Percentiles rank a stretch among this genome's conserved stretches.
Conservation (phyloP, 1,139 yeast genomes). For the Trichomonascaceae sp. region DNA sequence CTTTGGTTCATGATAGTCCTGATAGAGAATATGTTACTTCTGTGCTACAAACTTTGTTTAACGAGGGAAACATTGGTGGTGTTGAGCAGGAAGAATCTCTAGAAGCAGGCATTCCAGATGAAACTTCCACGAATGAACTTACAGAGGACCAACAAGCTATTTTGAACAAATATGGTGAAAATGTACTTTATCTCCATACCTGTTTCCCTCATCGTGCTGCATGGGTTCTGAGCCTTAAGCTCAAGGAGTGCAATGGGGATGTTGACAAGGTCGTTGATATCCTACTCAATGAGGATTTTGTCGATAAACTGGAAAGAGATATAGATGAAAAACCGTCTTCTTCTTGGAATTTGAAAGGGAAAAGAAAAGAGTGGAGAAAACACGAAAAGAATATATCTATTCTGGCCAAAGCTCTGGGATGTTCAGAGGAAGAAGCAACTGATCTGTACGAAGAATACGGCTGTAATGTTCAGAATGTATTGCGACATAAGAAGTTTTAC, state of each 20-base stretch:
- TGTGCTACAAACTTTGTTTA: background rate
- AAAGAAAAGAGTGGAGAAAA: background rate
- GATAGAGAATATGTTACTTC: background rate
- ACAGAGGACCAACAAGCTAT: background rate
- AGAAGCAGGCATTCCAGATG: background rate
- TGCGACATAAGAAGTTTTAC: background rate
- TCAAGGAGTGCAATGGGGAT: conserved; percentile 18
- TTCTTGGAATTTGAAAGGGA: background rate
- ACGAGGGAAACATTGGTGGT: background rate
- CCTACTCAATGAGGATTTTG: conserved; percentile 20
- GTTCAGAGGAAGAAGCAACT: background rate
- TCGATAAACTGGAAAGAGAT: conserved; percentile 15
- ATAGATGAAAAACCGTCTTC: conserved; percentile 4
- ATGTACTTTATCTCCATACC: conserved; percentile 16
- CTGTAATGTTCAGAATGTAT: background rate
- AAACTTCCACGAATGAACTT: background rate
- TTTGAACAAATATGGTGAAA: conserved; percentile 2
- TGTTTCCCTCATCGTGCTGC: conserved; percentile 23
- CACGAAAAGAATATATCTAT: background rate
- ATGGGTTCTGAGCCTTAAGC: conserved; percentile 15
- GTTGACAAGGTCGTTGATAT: conserved; percentile 22
- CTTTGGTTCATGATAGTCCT: conserved; percentile 6
- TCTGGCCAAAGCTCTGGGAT: background rate
- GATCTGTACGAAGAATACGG: conserved; percentile 1
- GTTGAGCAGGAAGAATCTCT: background rate